Base-by-base conservation (phyloP, 202 grass and related monocot genomes). In the Carex arenaria region DNA sequence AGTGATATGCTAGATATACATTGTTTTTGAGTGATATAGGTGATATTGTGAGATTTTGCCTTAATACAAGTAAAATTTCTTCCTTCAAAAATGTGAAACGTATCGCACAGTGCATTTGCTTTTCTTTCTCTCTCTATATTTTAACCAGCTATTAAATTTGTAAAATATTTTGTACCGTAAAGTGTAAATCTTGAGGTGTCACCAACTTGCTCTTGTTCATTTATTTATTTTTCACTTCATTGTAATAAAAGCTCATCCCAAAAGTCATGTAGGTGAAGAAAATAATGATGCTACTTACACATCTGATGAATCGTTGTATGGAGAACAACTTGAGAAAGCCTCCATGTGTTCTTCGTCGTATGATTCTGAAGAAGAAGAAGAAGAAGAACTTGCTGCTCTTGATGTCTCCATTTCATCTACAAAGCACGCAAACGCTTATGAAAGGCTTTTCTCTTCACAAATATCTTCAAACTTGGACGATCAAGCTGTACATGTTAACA, bases 321-420 rank as follows among this genome's bases (percentile, higher is more conserved):
- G 82, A 73, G 76, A 80, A 23, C 85, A 98, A 87, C 72, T 71
- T 45, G 82, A 86, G 56, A 82, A 91, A 86, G 87, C 83, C 80
- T 95, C 89, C 47, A 93, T 88, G 32, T 89, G 83, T 76, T 97
- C 92, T 71, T 95, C 86, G 69, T 91, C 84, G 74, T 90, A 83
- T 92, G 85, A 88, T 85, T 98, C 93, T 83, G 66, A 85, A 82
- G 93, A 93, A 7, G 93, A 93, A 87, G 36, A 38, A 34, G 36
- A 85, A 84, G 93, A 93, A 8, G 93, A 93, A 87, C 75, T 59
- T 76, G 86, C 90, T 73, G 19, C 75, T 85, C 85, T 87, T 53
- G 73, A 73, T 84, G 62, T 77, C 73, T 71, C 60, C 51, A 40
- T 68, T 75, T 74, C 69, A 84, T 30, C 67, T 13, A 59, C 64